A percentile compares a stretch with the other conserved stretches of the same genome.
Evolutionary conservation across 2,329 filamentous ascomycete species (phyloP).

Genomic region (Coleophoma cylindrospora): DNA sequence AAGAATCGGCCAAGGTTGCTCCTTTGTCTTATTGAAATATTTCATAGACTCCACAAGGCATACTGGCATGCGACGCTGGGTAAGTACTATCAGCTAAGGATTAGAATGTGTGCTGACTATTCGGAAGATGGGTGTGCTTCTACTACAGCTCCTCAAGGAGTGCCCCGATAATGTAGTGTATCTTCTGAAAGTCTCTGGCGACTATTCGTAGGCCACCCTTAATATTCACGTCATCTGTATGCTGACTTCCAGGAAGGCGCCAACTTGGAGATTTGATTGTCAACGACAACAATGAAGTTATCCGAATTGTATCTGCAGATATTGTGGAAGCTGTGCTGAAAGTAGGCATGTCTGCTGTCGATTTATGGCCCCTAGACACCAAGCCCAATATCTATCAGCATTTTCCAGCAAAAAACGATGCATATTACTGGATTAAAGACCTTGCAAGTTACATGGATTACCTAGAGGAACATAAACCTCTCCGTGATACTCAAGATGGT

Average conservation of each 20-base stretch:
- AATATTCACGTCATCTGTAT: neutral
- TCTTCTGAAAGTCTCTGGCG: slow-evolving; percentile 14
- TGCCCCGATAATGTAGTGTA: slow-evolving; percentile 9
- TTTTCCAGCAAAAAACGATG: no score
- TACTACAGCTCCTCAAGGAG: slow-evolving; percentile 17
- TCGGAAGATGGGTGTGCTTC: slow-evolving; percentile 25
- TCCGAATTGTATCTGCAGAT: no score
- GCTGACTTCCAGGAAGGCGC: neutral
- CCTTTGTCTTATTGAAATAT: no score
- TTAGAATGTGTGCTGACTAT: slow-evolving; percentile 6
- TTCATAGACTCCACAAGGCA: slow-evolving; percentile 1
- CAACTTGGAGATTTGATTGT: slow-evolving; percentile 16
- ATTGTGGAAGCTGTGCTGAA: no score
- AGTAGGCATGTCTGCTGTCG: no score
- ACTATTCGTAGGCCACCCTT: slow-evolving; percentile 12
- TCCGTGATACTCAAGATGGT: no score
- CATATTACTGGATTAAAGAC: no score
- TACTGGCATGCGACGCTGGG: slow-evolving; percentile 11
- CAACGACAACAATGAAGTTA: neutral
- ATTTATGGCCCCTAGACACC: no score
- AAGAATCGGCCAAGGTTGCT: no score
- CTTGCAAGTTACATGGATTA: no score
- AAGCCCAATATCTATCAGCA: no score
- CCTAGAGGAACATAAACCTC: no score
- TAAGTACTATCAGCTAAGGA: slow-evolving; percentile 14